These are phyloP conservation scores for Teratosphaeria viscida DNA, from an alignment of 2,329 filamentous ascomycete species.

Conservation along the genomic window DNA sequence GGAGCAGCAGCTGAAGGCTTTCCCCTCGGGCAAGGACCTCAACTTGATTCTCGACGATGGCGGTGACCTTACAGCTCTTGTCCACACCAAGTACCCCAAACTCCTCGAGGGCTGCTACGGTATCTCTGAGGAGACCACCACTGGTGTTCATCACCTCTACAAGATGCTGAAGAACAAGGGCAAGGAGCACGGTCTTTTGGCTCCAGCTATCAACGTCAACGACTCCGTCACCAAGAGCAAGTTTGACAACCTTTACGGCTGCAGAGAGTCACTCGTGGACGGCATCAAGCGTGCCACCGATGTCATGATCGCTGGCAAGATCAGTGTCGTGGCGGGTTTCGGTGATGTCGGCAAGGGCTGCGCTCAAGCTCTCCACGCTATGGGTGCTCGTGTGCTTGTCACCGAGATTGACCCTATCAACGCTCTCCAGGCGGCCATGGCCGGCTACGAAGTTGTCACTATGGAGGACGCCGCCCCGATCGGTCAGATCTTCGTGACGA, in stretches of 20 bases:
- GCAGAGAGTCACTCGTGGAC: slow-evolving; percentile 96
- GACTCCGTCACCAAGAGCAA: slow-evolving; percentile 99
- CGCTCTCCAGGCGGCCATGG: slow-evolving; percentile 95
- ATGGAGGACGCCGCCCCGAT: slow-evolving; percentile 89
- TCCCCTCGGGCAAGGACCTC: slow-evolving; percentile 92
- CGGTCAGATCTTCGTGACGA: slow-evolving; percentile 98
- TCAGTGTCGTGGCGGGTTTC: slow-evolving; percentile 93
- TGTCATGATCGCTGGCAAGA: slow-evolving; percentile 99
- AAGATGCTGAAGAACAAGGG: slow-evolving; percentile 79
- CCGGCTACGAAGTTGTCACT: slow-evolving; percentile 90
- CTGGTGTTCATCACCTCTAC: slow-evolving; percentile 98
- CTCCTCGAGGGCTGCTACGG: slow-evolving; percentile 97
- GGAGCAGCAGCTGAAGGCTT: slow-evolving; percentile 92
- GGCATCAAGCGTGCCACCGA: slow-evolving; percentile 99
- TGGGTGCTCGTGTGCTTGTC: slow-evolving; percentile 93
- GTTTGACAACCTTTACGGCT: slow-evolving; percentile 99
- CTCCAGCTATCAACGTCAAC: slow-evolving; percentile 98
- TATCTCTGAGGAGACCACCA: slow-evolving; percentile 99
- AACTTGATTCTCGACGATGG: slow-evolving; percentile 99
- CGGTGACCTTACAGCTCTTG: slow-evolving; percentile 89
- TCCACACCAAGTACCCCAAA: slow-evolving; percentile 97
- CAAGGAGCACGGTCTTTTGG: slow-evolving; percentile 61
- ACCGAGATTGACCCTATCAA: slow-evolving; percentile 99
- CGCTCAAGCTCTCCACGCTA: slow-evolving; percentile 86
- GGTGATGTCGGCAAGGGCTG: slow-evolving; percentile 99